Base-by-base conservation (phyloP, 2,329 filamentous ascomycete genomes). In the Tolypocladium tundrense region DNA sequence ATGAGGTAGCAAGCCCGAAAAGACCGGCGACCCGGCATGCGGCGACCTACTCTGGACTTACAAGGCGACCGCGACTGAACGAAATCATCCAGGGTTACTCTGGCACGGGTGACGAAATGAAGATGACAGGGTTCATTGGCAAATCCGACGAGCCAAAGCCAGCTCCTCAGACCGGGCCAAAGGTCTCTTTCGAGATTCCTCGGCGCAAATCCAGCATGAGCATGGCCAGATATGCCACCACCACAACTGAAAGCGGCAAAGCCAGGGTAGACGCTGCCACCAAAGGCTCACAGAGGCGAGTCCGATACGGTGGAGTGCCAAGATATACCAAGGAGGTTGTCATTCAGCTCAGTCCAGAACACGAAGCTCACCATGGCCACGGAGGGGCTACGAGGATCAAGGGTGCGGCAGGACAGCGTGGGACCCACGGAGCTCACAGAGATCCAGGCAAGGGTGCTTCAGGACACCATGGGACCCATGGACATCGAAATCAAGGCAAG, bases 21-120 rank as follows among this genome's bases (percentile, higher is more conserved):
- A 60, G 63, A 37, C 67, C 64, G 3, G 37, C 27, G 8, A 66
- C 51, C 53, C 61, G 60, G 55, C 66, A 69, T 63, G 64, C 68
- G 24, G 62, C 64, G n/a, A 67, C 68, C 2, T 67, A 64, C 53
- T 58, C 66, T 14, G 60, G 57, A 16, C 48, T 59, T 10, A 51
- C 60, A 8, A 60, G 66, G 19, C 62, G 65, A 16, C 69, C 68
- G 16, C 64, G 64, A 11, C 55, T 69, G 14, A 58, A 61, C 31
- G 63, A 69, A 21, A 56, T 70, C 33, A 52, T 69, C 8, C 61
- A 70, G 53, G 65, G 59, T 16, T 69, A 67, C 58, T 68, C 65
- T 11, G 60, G 60, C n/a, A 56, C 57, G 11, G 42, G 57, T 16
- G 57, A 50, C 11, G 21, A 52, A 9, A 50, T 62, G 33, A 58